A percentile compares a stretch with the other conserved stretches of the same genome.
These are phyloP conservation scores for Vitis hybrid DNA, from an alignment of 177 flowering plant species.

Conservation along the genomic window DNA sequence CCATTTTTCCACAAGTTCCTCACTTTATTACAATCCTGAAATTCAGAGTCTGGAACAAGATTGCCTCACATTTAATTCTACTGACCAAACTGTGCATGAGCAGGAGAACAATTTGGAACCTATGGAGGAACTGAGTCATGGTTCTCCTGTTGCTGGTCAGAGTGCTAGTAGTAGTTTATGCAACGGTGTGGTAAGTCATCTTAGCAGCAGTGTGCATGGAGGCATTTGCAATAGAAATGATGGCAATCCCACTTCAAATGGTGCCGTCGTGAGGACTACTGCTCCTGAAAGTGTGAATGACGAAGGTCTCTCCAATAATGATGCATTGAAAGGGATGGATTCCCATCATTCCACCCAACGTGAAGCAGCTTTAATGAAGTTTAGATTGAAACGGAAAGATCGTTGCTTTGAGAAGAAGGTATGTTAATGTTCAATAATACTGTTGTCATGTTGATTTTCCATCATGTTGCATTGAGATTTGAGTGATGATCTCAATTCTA, in stretches of 20 bases:
- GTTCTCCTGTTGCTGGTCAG: conserved; percentile 15
- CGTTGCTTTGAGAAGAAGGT: conserved; percentile 47
- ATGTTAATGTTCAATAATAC: neutral
- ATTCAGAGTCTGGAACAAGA: conserved; percentile 7
- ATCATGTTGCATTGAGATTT: neutral
- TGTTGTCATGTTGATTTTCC: neutral
- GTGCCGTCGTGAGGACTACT: neutral
- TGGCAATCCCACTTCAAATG: conserved; percentile 9
- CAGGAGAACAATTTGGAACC: conserved; percentile 10
- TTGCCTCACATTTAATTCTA: neutral
- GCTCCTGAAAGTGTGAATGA: conserved; percentile 6
- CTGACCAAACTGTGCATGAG: conserved; percentile 14
- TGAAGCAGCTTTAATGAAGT: conserved; percentile 38
- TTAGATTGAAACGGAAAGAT: conserved; percentile 35
- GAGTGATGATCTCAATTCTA: too few relatives aligned
- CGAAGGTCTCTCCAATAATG: conserved; percentile 3
- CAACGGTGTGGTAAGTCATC: conserved; percentile 9
- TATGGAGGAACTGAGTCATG: conserved; percentile 5
- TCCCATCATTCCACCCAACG: conserved; percentile 24
- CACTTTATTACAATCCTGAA: conserved; percentile 13
- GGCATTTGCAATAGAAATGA: conserved; percentile 12
- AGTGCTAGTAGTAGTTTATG: conserved; percentile 19
- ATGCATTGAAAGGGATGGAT: conserved; percentile 16
- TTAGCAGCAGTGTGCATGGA: conserved; percentile 11
- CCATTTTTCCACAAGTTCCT: conserved; percentile 15